These are phyloP conservation scores for Anethum foeniculum DNA, from an alignment of 140 eudicot genomes.

Conservation along the genomic window DNA sequence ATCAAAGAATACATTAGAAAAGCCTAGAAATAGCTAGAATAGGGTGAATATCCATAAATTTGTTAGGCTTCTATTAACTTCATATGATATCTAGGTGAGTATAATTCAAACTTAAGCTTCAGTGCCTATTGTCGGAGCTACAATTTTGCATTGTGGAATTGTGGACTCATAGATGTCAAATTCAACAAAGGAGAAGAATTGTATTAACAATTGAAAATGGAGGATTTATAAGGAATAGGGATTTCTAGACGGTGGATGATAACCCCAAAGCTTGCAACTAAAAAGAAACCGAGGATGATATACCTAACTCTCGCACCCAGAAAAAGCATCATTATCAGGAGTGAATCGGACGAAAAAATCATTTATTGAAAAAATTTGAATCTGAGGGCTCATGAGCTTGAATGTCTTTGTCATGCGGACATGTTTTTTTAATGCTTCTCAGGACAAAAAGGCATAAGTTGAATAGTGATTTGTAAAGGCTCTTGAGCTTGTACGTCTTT, in stretches of 20 bases:
- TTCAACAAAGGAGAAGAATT: not conserved
- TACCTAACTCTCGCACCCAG: not conserved
- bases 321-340: not conserved
- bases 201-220: not conserved
- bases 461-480: no score
- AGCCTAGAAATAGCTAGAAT: not conserved
- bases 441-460: not conserved
- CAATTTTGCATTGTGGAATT: not conserved
- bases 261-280: not conserved
- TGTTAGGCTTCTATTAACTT: not conserved
- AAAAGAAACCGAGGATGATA: not conserved
- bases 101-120: not conserved
- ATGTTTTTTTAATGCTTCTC: not conserved
- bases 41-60: not conserved
- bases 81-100: not conserved
- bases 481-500: no score
- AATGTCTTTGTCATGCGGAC: not conserved
- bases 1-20: not conserved
- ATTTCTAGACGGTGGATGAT: not conserved
- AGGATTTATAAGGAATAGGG: not conserved
- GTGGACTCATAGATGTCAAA: not conserved
- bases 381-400: not conserved
- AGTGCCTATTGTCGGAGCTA: not conserved
- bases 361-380: no score
- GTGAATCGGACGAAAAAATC: no score